phyloP scores from a whole-genome alignment of 2,329 filamentous ascomycete species.

The Exophiala lecanii-corni region DNA sequence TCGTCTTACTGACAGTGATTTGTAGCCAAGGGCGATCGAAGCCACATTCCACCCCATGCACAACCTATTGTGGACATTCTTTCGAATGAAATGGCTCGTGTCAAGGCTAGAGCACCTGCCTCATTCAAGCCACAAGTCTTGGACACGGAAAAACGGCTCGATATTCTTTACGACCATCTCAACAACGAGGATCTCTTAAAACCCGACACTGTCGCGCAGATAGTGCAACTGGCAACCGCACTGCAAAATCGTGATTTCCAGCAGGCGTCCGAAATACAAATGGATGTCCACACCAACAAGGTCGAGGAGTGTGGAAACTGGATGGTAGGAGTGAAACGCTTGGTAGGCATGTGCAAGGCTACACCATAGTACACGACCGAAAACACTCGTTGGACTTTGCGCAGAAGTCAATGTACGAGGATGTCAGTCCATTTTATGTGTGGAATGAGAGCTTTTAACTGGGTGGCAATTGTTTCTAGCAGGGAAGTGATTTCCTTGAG shows the following conservation, averaged over 20 bases:
- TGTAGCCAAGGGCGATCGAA: slow-evolving; percentile 69
- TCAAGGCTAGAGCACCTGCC: slow-evolving; percentile 79
- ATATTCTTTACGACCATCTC: slow-evolving; percentile 91
- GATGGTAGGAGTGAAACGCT: slow-evolving; percentile 78
- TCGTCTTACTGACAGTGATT: slow-evolving; percentile 24
- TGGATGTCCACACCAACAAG: slow-evolving; percentile 71
- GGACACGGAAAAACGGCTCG: slow-evolving; percentile 88
- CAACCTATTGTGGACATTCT: slow-evolving; percentile 78
- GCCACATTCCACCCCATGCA: slow-evolving; percentile 75
- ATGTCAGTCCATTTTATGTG: too few relatives aligned
- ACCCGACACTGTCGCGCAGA: slow-evolving; percentile 58
- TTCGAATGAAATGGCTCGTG: slow-evolving; percentile 77
- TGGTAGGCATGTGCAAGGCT: slow-evolving; percentile 74
- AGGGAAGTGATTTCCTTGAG: too few relatives aligned
- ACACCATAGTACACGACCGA: slow-evolving; percentile 62
- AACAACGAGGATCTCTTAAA: slow-evolving; percentile 92
- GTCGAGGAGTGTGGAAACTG: slow-evolving; percentile 77
- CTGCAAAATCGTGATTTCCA: slow-evolving; percentile 67
- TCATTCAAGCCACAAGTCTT: slow-evolving; percentile 84
- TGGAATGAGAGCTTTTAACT: too few relatives aligned
- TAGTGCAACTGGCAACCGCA: slow-evolving; percentile 53
- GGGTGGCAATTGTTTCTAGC: too few relatives aligned
- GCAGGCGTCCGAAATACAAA: slow-evolving; percentile 62
- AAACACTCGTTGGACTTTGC: too few relatives aligned
- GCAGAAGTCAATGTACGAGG: too few relatives aligned